phyloP scores from a whole-genome alignment of 2,329 filamentous ascomycete species.

The Triangularia setosa region DNA sequence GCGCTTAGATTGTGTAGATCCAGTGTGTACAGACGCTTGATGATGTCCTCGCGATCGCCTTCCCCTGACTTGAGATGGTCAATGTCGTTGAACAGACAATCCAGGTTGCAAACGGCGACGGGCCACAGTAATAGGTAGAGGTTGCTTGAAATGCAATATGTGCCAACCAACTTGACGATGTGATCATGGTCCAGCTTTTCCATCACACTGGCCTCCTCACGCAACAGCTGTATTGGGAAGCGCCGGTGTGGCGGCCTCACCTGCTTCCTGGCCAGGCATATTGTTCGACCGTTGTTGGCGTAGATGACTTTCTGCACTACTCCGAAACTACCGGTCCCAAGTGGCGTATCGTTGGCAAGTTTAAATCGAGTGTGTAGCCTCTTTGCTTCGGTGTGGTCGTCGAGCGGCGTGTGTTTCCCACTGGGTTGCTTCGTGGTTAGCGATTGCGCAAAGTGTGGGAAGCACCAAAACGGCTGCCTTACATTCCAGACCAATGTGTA shows the following conservation, averaged over 20 bases:
- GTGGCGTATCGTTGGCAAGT: conserved; percentile 28
- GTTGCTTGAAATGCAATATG: conserved; percentile 39
- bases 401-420: conserved; percentile 29
- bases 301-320: conserved; percentile 42
- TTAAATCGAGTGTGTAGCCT: conserved; percentile 30
- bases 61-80: conserved; percentile 37
- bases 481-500: conserved; percentile 31
- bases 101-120: conserved; percentile 44
- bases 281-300: conserved; percentile 31
- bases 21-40: conserved; percentile 36
- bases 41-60: conserved; percentile 39
- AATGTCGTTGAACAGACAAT: conserved; percentile 41
- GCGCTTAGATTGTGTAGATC: conserved; percentile 37
- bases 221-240: conserved; percentile 39
- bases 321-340: conserved; percentile 43
- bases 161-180: conserved; percentile 45
- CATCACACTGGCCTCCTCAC: conserved; percentile 46
- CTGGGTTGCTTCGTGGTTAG: conserved; percentile 19
- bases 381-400: conserved; percentile 29
- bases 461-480: neutral
- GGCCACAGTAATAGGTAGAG: conserved; percentile 47
- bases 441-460: neutral
- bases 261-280: conserved; percentile 44
- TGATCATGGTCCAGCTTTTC: conserved; percentile 45
- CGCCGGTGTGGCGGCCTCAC: conserved; percentile 34